A percentile compares a stretch with the other conserved stretches of the same genome.
These are phyloP conservation scores for Amphicarpaea edgeworthii DNA, from an alignment of 306 rosid species.

Conservation along the genomic window DNA sequence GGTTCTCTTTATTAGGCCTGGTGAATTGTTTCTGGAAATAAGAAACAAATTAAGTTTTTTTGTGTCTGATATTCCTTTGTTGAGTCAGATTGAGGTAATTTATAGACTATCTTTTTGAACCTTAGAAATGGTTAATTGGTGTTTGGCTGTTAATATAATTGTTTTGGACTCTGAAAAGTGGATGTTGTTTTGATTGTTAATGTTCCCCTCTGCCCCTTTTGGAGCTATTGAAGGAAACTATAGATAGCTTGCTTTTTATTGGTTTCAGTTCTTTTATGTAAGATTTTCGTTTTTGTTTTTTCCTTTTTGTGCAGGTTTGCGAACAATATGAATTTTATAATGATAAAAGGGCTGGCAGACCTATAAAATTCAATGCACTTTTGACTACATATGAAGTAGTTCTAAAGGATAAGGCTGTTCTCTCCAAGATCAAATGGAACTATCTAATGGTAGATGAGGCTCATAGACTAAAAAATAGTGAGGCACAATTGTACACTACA, in stretches of 20 bases:
- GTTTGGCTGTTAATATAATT: not conserved
- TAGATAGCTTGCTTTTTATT: no score
- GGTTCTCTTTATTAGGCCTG: no score
- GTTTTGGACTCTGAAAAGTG: not conserved
- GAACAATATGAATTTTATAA: constrained; percentile 90
- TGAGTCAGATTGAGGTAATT: no score
- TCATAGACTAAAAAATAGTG: constrained; percentile 96
- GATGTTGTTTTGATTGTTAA: constrained; percentile 34
- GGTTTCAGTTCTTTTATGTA: not conserved
- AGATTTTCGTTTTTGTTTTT: not conserved
- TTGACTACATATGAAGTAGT: constrained; percentile 97
- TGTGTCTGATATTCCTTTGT: no score
- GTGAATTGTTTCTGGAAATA: no score
- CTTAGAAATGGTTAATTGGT: no score
- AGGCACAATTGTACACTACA: constrained; percentile 94
- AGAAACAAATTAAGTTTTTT: no score
- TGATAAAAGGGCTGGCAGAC: constrained; percentile 76
- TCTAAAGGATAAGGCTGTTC: constrained; percentile 90
- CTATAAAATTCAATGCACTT: constrained; percentile 79
- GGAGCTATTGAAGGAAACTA: no score
- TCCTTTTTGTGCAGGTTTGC: constrained; percentile 74
- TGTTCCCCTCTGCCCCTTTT: no score
- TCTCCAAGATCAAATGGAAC: constrained; percentile 93
- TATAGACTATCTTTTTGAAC: no score
- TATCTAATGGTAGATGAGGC: constrained; percentile 99